Conservation (phyloP, 495 filamentous ascomycete species). For the Annulohypoxylon moriforme region DNA sequence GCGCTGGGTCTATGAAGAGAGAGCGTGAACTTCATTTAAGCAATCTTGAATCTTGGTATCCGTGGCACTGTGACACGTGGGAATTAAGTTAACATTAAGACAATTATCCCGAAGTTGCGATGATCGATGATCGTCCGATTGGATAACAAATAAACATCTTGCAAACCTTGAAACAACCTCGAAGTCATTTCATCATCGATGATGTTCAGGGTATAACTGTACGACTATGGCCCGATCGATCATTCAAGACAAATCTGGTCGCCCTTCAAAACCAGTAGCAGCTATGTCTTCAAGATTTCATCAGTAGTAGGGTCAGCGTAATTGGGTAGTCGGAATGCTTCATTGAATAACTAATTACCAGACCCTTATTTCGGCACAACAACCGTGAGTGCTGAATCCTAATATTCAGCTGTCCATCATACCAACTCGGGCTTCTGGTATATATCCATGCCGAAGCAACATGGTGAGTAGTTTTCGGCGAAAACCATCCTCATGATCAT, state of each 20-base stretch:
- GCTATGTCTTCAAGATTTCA: neutral
- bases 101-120: neutral
- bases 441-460: slow-evolving; percentile 10
- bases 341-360: slow-evolving; percentile 34
- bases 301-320: neutral
- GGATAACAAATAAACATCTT: slow-evolving; percentile 1
- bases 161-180: neutral
- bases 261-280: neutral
- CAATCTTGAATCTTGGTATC: neutral
- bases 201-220: neutral
- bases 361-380: slow-evolving; percentile 19
- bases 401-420: slow-evolving; percentile 33
- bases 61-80: slow-evolving; percentile 11
- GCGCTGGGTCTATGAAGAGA: neutral
- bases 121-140: slow-evolving; percentile 8
- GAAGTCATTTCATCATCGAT: neutral
- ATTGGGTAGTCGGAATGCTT: slow-evolving; percentile 28
- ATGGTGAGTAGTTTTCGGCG: neutral
- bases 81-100: neutral
- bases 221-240: neutral
- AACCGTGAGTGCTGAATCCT: slow-evolving; percentile 11
- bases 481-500: slow-evolving; percentile 3
- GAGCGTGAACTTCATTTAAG: neutral
- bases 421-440: slow-evolving; percentile 14
- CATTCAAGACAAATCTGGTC: neutral